These are phyloP conservation scores for Uronychia binucleata DNA, from an alignment of 73 alveolate species.

Conservation along the genomic window DNA sequence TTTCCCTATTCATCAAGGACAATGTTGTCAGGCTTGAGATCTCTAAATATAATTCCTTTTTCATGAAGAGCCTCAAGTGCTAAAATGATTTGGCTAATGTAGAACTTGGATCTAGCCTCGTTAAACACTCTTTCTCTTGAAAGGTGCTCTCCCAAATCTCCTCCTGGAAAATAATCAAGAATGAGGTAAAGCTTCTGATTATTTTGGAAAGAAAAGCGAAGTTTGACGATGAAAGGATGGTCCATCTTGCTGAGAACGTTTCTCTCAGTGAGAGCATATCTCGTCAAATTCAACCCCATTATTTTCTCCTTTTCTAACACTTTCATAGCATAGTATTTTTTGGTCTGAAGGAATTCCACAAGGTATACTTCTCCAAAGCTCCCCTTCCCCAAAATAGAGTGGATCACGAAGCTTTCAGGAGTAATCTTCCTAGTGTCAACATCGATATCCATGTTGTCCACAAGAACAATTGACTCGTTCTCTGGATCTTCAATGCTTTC, in stretches of 20 bases:
- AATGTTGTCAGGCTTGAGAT: slow-evolving; percentile 79
- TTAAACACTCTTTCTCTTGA: slow-evolving; percentile 42
- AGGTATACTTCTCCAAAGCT: slow-evolving; percentile 90
- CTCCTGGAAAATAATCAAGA: slow-evolving; percentile 78
- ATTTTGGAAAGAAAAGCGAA: slow-evolving; percentile 76
- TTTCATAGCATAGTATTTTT: slow-evolving; percentile 81
- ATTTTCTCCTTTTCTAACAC: slow-evolving; percentile 76
- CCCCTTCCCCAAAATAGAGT: slow-evolving; percentile 64
- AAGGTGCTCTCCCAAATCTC: slow-evolving; percentile 71
- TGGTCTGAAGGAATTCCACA: slow-evolving; percentile 76
- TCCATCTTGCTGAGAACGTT: slow-evolving; percentile 67
- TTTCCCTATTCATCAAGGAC: slow-evolving; percentile 77
- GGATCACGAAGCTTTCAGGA: not conserved
- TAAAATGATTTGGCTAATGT: slow-evolving; percentile 63
- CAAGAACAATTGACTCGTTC: too few relatives aligned
- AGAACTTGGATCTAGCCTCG: slow-evolving; percentile 65
- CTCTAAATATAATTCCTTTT: slow-evolving; percentile 69
- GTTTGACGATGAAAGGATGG: slow-evolving; percentile 76
- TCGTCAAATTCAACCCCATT: slow-evolving; percentile 62
- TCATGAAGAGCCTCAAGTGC: slow-evolving; percentile 76
- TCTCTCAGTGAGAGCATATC: slow-evolving; percentile 86
- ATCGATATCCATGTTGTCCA: not conserved
- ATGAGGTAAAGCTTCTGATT: slow-evolving; percentile 68
- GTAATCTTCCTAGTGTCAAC: not conserved
- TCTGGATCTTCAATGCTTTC: too few relatives aligned